Evolutionary conservation across 2,329 filamentous ascomycete species (phyloP).

Genomic region (Orbilia javanica): DNA sequence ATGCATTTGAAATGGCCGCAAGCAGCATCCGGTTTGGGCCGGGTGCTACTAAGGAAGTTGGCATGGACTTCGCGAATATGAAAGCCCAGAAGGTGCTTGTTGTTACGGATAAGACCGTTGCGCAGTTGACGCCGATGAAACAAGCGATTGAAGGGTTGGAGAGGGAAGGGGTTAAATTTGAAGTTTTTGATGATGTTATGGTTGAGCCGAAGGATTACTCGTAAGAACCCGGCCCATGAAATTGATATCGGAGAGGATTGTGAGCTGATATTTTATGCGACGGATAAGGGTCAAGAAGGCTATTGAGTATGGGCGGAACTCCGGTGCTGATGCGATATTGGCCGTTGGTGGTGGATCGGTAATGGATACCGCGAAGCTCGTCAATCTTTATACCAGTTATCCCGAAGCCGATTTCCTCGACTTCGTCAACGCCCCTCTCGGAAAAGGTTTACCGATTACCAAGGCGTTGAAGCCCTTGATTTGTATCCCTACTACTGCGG

Average conservation of each 20-base stretch:
- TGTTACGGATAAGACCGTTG: constrained; percentile 87
- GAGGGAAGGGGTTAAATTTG: constrained; percentile 81
- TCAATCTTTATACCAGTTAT: constrained; percentile 94
- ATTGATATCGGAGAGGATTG: not conserved
- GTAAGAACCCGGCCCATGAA: constrained; percentile 67
- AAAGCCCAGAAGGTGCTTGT: constrained; percentile 88
- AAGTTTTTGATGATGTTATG: constrained; percentile 82
- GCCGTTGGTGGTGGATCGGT: constrained; percentile 94
- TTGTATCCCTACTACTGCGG: constrained; percentile 86
- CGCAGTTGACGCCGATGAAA: constrained; percentile 87
- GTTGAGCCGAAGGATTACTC: constrained; percentile 96
- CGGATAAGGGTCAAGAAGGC: constrained; percentile 80
- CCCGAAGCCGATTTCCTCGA: constrained; percentile 94
- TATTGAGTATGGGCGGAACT: constrained; percentile 75
- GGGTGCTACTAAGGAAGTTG: constrained; percentile 92
- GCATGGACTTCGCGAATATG: constrained; percentile 97
- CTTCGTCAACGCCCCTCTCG: constrained; percentile 95
- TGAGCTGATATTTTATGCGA: constrained; percentile 16
- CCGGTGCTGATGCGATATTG: constrained; percentile 84
- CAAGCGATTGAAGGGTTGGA: constrained; percentile 85
- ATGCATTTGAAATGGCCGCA: constrained; percentile 97
- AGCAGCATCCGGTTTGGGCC: constrained; percentile 75
- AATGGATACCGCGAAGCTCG: constrained; percentile 97
- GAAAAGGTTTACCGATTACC: constrained; percentile 82
- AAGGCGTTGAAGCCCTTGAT: constrained; percentile 80